These are phyloP conservation scores for Coffea eugenioides DNA, from an alignment of 257 asterid species.

Conservation along the genomic window DNA sequence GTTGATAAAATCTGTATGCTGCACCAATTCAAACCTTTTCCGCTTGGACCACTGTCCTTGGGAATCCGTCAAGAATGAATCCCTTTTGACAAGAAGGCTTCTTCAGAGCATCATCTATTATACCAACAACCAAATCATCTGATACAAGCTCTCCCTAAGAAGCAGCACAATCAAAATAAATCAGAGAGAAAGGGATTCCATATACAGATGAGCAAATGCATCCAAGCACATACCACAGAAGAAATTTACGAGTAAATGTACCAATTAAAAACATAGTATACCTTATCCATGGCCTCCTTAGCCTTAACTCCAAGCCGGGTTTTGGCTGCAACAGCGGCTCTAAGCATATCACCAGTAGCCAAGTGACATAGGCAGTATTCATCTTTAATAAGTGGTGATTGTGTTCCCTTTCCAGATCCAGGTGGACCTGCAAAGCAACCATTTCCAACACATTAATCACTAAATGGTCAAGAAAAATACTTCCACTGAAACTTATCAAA, in stretches of 20 bases:
- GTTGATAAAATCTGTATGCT: slow-evolving; percentile 8
- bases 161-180: slow-evolving; percentile 4
- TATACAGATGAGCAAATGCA: slow-evolving; percentile 9
- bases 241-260: neutral
- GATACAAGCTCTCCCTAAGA: slow-evolving; percentile 91
- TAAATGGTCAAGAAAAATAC: neutral
- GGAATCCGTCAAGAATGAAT: slow-evolving; percentile 97
- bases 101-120: slow-evolving; percentile 88
- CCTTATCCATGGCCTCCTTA: slow-evolving; percentile 96
- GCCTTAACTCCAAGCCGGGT: slow-evolving; percentile 89
- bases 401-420: slow-evolving; percentile 95
- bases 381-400: slow-evolving; percentile 88
- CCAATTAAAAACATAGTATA: slow-evolving; percentile 13
- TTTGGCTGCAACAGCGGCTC: slow-evolving; percentile 96
- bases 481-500: neutral
- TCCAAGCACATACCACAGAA: neutral
- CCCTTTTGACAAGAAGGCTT: slow-evolving; percentile 94
- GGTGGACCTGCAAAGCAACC: slow-evolving; percentile 69
- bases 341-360: slow-evolving; percentile 98
- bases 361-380: slow-evolving; percentile 89
- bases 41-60: slow-evolving; percentile 91
- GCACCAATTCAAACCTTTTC: slow-evolving; percentile 54
- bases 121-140: slow-evolving; percentile 91
- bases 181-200: slow-evolving; percentile 9
- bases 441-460: neutral